These are phyloP conservation scores for Tetrapyrgos nigripes DNA, from an alignment of 1,284 basidiomycete genomes.

Conservation along the genomic window DNA sequence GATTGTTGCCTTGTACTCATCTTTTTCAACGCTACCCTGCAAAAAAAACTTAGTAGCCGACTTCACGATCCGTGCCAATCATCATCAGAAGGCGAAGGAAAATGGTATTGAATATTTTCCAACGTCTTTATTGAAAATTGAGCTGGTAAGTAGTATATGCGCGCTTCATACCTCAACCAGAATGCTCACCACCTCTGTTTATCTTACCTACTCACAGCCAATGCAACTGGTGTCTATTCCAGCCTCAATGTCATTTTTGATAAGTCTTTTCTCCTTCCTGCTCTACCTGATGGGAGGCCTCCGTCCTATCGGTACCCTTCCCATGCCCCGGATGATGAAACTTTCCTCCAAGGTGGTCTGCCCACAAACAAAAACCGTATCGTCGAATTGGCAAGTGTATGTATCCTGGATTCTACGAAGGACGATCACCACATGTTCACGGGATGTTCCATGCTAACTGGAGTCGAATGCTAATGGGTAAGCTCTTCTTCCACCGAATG, in stretches of 20 bases:
- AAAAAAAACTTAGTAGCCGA: no score
- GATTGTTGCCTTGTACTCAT: no score
- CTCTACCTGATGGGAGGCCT: conserved; percentile 42
- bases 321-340: conserved; percentile 28
- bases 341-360: conserved; percentile 56
- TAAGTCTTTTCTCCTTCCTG: conserved; percentile 53
- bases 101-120: background rate
- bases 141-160: conserved; percentile 40
- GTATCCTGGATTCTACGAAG: conserved; percentile 53
- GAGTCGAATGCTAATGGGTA: conserved; percentile 34
- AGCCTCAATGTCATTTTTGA: conserved; percentile 20
- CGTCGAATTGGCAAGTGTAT: conserved; percentile 54
- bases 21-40: no score
- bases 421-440: conserved; percentile 38
- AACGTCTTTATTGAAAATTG: conserved; percentile 47
- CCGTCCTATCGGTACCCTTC: conserved; percentile 9
- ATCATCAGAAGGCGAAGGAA: no score
- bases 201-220: conserved; percentile 16
- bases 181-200: no score
- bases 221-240: conserved; percentile 33
- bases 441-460: conserved; percentile 35
- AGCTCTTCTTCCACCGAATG: conserved; percentile 34
- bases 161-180: no score
- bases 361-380: conserved; percentile 57
- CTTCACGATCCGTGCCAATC: no score